These are phyloP conservation scores for Ammopiptanthus mongolicus DNA, from an alignment of 306 rosid genomes.

Conservation along the genomic window DNA sequence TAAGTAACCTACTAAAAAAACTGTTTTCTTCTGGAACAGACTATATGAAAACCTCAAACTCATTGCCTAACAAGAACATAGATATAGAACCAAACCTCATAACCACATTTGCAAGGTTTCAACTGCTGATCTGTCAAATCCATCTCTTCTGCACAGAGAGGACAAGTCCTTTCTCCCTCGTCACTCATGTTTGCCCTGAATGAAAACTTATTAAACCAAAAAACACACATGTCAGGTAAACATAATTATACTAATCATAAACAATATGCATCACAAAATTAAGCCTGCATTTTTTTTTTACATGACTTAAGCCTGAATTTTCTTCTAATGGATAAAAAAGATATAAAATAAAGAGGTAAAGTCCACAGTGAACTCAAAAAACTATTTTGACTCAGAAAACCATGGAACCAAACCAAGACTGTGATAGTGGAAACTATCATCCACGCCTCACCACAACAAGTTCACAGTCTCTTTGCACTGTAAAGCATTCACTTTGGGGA, in stretches of 20 bases:
- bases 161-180: constrained; percentile 91
- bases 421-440: background rate
- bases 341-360: background rate
- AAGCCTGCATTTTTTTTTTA: background rate
- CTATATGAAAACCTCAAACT: background rate
- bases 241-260: background rate
- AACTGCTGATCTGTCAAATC: constrained; percentile 98
- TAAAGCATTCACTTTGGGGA: constrained; percentile 1
- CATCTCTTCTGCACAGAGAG: constrained; percentile 99
- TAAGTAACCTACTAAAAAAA: background rate
- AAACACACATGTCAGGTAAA: constrained; percentile 4
- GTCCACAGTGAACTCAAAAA: background rate
- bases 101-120: constrained; percentile 98
- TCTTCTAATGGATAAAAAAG: background rate
- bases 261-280: background rate
- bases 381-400: background rate
- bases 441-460: background rate
- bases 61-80: background rate
- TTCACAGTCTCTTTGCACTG: background rate
- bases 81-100: constrained; percentile 59
- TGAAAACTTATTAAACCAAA: background rate
- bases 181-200: constrained; percentile 82
- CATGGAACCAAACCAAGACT: background rate
- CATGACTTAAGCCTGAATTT: background rate
- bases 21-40: background rate